Evolutionary conservation across 2,329 filamentous ascomycete species (phyloP), one percentile per base, ranked within the genome.

Genomic region (Thielaviopsis punctulata): DNA sequence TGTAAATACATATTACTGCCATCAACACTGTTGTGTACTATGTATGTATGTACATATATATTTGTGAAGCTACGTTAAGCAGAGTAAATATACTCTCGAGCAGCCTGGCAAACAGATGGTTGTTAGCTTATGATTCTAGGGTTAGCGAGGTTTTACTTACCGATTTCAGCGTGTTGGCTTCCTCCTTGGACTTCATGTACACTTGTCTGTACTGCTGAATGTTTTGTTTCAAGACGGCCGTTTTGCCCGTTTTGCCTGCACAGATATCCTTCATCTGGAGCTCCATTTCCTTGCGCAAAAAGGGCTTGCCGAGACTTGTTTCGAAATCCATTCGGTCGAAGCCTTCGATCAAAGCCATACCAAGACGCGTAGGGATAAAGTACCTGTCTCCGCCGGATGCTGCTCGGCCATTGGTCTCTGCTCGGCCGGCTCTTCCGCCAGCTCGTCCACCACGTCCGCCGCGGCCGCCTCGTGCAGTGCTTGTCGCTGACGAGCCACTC

Each of bases 201-300:
- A 95, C 86, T 51, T 81, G 79, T 49, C 82, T 80, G 65, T 96
- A 98, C 69, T 92, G 86, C 56, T 82, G 77, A 52, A 98, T 71
- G 63, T 84, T 95, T 64, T 94, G 82, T 52, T 80, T 74, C 43
- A 98, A 75, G 46, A 98, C 86, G 19, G 78, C 76, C 51, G 77
- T 74, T 61, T 79, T 82, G 30, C 82, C 85, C 57, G 80, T 84
- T 49, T 77, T 80, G 23, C 92, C 92, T 55, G 90, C 88, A 66
- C 92, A 96, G 53, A 98, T 95, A 54, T 86, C 86, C 64, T 89
- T 92, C 90, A 98, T 95, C 64, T 88, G 86, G 56, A 87, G 69
- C 67, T 98, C 92, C 87, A 95, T 95, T 72, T 98, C 88, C 66
- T 96, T 96, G 53, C 92, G 82, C 55, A 98, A 70, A 63, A 96